Conservation (phyloP, 306 rosid species). For the Quercus aquifolioides region DNA sequence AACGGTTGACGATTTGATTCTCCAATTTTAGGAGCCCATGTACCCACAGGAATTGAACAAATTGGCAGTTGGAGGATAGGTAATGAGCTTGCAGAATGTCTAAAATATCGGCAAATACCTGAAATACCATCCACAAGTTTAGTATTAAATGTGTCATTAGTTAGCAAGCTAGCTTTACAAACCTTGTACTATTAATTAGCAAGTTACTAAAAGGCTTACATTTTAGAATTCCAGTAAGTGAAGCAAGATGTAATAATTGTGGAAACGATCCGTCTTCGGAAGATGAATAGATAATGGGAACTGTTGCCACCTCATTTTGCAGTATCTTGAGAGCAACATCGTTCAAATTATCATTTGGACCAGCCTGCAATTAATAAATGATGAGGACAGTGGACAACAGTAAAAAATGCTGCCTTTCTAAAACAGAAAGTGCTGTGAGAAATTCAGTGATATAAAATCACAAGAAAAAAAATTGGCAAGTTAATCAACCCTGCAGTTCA, state of each 20-base stretch:
- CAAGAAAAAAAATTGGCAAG: constrained; percentile 2
- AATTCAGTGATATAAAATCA: constrained; percentile 7
- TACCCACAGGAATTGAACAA: constrained; percentile 81
- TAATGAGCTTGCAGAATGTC: constrained; percentile 75
- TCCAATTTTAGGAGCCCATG: constrained; percentile 97
- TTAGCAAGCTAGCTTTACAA: neutral
- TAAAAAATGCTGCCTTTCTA: constrained; percentile 1
- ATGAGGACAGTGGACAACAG: constrained; percentile 1
- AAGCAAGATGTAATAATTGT: constrained; percentile 88
- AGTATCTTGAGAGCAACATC: constrained; percentile 78
- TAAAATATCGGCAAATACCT: constrained; percentile 96
- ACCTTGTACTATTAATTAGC: neutral
- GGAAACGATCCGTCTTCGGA: constrained; percentile 89
- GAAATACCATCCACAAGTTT: constrained; percentile 47
- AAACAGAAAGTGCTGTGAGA: constrained; percentile 1
- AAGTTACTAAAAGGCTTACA: constrained; percentile 46
- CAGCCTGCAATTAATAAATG: constrained; percentile 54
- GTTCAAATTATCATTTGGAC: constrained; percentile 85
- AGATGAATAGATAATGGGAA: constrained; percentile 78
- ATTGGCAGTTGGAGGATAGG: constrained; percentile 90
- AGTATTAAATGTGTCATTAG: constrained; percentile 15
- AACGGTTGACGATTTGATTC: constrained; percentile 72
- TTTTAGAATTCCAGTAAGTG: constrained; percentile 88
- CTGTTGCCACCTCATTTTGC: constrained; percentile 84
- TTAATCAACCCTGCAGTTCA: constrained; percentile 5